These are phyloP conservation scores for Nigrograna mackinnonii DNA, from an alignment of 2,329 filamentous ascomycete genomes.

Conservation along the genomic window DNA sequence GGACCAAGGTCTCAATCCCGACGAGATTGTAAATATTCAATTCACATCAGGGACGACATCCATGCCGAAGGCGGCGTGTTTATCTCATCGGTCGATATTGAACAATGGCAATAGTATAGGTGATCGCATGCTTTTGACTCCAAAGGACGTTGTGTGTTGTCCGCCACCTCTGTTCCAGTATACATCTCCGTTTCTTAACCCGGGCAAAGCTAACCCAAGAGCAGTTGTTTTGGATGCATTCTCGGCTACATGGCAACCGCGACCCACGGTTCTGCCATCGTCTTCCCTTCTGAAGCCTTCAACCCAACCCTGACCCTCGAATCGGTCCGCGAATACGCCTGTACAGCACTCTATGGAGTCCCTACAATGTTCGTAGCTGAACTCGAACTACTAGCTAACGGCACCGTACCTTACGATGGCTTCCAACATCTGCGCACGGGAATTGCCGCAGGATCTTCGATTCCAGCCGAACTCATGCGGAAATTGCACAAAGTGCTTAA, in stretches of 20 bases:
- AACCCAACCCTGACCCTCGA: slow-evolving; percentile 73
- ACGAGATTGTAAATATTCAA: slow-evolving; percentile 90
- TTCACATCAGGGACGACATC: slow-evolving; percentile 97
- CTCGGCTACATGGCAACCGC: slow-evolving; percentile 96
- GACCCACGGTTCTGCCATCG: slow-evolving; percentile 77
- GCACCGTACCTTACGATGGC: slow-evolving; percentile 47
- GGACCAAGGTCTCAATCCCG: slow-evolving; percentile 54
- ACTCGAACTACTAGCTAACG: slow-evolving; percentile 71
- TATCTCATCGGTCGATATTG: slow-evolving; percentile 82
- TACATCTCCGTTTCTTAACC: slow-evolving; percentile 3
- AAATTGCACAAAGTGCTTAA: slow-evolving; percentile 75
- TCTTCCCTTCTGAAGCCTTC: slow-evolving; percentile 87
- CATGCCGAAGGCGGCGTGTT: slow-evolving; percentile 86
- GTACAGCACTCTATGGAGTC: slow-evolving; percentile 81
- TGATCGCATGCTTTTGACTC: slow-evolving; percentile 77
- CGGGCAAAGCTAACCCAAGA: slow-evolving; percentile 4
- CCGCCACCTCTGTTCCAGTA: slow-evolving; percentile 61
- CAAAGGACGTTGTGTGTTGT: slow-evolving; percentile 70
- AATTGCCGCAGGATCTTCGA: slow-evolving; percentile 85
- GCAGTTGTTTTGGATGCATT: slow-evolving; percentile 81
- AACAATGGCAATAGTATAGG: slow-evolving; percentile 92
- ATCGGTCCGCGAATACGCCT: slow-evolving; percentile 64
- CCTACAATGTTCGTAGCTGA: slow-evolving; percentile 94
- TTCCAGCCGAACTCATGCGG: slow-evolving; percentile 81
- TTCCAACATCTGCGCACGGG: slow-evolving; percentile 78